These are phyloP conservation scores for Agaricus sinodeliciosus DNA, from an alignment of 768 basidiomycete genomes.

Conservation along the genomic window DNA sequence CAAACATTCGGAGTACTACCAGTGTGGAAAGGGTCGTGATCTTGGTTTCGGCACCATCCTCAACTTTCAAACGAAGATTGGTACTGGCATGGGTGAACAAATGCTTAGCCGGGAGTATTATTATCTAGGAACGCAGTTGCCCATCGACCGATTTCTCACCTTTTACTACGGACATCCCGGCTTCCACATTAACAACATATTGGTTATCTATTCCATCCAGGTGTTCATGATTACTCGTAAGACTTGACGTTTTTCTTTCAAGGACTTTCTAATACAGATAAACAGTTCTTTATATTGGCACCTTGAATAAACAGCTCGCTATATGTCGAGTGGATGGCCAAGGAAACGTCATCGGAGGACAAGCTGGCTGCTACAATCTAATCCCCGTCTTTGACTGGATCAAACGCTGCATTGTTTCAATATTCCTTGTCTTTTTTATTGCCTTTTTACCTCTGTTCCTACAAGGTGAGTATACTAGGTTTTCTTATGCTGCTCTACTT, in stretches of 20 bases:
- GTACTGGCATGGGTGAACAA: constrained; percentile 99
- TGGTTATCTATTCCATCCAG: constrained; percentile 97
- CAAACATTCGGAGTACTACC: constrained; percentile 99
- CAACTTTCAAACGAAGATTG: constrained; percentile 99
- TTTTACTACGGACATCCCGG: constrained; percentile 99
- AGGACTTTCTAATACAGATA: constrained; percentile 1
- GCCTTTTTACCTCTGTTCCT: constrained; percentile 95
- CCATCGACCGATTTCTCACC: constrained; percentile 96
- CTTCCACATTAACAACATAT: constrained; percentile 99
- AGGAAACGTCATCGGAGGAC: constrained; percentile 75
- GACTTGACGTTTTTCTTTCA: constrained; percentile 24
- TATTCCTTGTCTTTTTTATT: constrained; percentile 98
- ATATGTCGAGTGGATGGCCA: constrained; percentile 84
- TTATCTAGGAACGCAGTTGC: constrained; percentile 96
- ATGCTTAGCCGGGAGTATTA: constrained; percentile 99
- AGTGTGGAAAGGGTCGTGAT: constrained; percentile 99
- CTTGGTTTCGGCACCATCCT: constrained; percentile 98
- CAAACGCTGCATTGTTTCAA: constrained; percentile 91
- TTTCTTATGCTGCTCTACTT: neutral
- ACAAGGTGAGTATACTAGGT: constrained; percentile 56
- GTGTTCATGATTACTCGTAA: constrained; percentile 92
- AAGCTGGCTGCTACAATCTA: constrained; percentile 93
- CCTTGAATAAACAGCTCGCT: constrained; percentile 86
- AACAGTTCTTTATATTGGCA: constrained; percentile 88
- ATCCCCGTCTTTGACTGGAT: constrained; percentile 98